Conservation (phyloP, 768 basidiomycete genomes). For the Pulveroboletus sp. region DNA sequence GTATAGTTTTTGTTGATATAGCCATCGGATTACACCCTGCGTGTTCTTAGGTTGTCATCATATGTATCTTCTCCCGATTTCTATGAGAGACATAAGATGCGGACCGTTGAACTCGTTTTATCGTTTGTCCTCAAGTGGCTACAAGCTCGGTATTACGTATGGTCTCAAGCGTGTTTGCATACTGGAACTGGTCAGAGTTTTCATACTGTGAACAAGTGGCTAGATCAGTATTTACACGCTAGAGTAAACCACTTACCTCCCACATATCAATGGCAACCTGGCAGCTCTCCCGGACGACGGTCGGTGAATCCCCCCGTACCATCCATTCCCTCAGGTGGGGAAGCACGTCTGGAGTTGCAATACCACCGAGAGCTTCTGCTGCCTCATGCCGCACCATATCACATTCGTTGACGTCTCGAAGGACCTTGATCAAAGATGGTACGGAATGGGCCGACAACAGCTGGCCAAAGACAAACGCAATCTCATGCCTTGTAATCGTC, state of each 20-base stretch:
- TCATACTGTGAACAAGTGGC: slow-evolving; percentile 50
- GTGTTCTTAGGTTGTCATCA: neutral
- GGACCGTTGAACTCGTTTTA: neutral
- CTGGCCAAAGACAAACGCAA: slow-evolving; percentile 98
- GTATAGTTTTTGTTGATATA: too few relatives aligned
- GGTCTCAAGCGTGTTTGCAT: slow-evolving; percentile 50
- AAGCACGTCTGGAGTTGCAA: slow-evolving; percentile 88
- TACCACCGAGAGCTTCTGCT: slow-evolving; percentile 97
- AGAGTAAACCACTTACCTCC: slow-evolving; percentile 53
- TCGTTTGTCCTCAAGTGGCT: slow-evolving; percentile 10
- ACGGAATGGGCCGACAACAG: slow-evolving; percentile 85
- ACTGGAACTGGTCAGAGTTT: slow-evolving; percentile 78
- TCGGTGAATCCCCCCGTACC: slow-evolving; percentile 68
- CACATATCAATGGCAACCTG: slow-evolving; percentile 97
- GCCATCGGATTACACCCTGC: neutral
- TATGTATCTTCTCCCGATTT: neutral
- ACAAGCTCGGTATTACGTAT: slow-evolving; percentile 7
- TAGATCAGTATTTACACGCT: neutral
- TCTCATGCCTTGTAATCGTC: slow-evolving; percentile 78
- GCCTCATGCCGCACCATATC: slow-evolving; percentile 99
- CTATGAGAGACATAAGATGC: neutral
- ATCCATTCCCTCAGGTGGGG: slow-evolving; percentile 85
- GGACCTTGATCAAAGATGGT: slow-evolving; percentile 73
- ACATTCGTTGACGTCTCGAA: slow-evolving; percentile 68
- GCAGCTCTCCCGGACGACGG: slow-evolving; percentile 93